Conservation (phyloP, 805 yeast species). For the Lachancea waltii region DNA sequence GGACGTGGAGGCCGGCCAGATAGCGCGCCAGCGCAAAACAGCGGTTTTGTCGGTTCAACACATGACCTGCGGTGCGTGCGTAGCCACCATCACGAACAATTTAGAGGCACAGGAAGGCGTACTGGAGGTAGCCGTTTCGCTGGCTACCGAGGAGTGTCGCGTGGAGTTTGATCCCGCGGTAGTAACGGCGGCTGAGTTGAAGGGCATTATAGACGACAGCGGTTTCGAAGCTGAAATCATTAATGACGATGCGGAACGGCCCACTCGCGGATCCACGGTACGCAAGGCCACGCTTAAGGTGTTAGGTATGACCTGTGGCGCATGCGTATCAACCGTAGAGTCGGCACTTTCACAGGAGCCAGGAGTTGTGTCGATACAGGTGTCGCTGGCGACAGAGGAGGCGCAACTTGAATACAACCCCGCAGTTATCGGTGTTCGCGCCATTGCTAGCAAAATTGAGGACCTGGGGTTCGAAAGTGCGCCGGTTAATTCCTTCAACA, state of each 20-base stretch:
- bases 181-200: slow-evolving; percentile 33
- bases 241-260: slow-evolving; percentile 4
- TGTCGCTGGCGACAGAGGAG: slow-evolving; percentile 48
- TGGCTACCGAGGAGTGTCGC: slow-evolving; percentile 67
- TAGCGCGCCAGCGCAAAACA: neutral
- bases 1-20: neutral
- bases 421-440: slow-evolving; percentile 52
- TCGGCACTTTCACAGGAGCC: slow-evolving; percentile 36
- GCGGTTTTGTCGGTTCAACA: slow-evolving; percentile 39
- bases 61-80: slow-evolving; percentile 91
- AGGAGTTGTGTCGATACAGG: slow-evolving; percentile 46
- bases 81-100: slow-evolving; percentile 56
- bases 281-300: slow-evolving; percentile 33
- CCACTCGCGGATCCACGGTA: slow-evolving; percentile 4
- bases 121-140: slow-evolving; percentile 51
- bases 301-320: slow-evolving; percentile 57
- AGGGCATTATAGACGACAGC: slow-evolving; percentile 58
- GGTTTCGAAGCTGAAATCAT: slow-evolving; percentile 54
- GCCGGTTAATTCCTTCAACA: slow-evolving; percentile 43
- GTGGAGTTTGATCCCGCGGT: slow-evolving; percentile 41
- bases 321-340: slow-evolving; percentile 47
- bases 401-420: slow-evolving; percentile 51
- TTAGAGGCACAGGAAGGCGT: slow-evolving; percentile 48
- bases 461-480: slow-evolving; percentile 50
- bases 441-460: slow-evolving; percentile 47